These are phyloP conservation scores for Penicillium paxilli DNA, from an alignment of 495 filamentous ascomycete genomes.

Conservation along the genomic window DNA sequence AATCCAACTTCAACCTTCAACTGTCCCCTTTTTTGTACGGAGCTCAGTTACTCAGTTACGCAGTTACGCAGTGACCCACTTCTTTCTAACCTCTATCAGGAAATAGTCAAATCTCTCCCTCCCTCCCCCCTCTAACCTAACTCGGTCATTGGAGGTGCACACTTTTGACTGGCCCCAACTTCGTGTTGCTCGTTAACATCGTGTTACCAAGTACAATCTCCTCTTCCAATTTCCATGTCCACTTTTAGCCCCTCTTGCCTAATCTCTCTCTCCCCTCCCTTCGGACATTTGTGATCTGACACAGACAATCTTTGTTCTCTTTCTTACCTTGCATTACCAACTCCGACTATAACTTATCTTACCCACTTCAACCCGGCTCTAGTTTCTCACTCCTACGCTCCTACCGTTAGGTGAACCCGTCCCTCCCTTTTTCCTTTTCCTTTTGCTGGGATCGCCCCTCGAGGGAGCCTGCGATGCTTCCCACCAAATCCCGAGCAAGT, in stretches of 20 bases:
- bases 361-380: background rate
- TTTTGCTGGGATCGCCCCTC: background rate
- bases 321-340: background rate
- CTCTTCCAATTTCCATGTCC: background rate
- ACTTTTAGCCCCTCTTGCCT: background rate
- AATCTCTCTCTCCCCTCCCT: background rate
- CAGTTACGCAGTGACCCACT: background rate
- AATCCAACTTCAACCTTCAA: too few relatives aligned
- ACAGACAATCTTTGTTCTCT: too few relatives aligned
- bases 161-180: background rate
- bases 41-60: too few relatives aligned
- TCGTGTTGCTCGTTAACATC: background rate
- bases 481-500: slow-evolving; percentile 15
- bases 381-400: background rate
- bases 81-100: slow-evolving; percentile 1
- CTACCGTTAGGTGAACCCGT: background rate
- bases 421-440: slow-evolving; percentile 1
- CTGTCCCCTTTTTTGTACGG: background rate
- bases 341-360: background rate
- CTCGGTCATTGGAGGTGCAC: slow-evolving; percentile 6
- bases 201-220: background rate
- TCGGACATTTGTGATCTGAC: too few relatives aligned
- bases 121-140: slow-evolving; percentile 1
- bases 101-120: slow-evolving; percentile 7
- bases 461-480: slow-evolving; percentile 26